These are phyloP conservation scores for Zygotorulaspora mrakii DNA, from an alignment of 1,139 yeast species.

Conservation along the genomic window DNA sequence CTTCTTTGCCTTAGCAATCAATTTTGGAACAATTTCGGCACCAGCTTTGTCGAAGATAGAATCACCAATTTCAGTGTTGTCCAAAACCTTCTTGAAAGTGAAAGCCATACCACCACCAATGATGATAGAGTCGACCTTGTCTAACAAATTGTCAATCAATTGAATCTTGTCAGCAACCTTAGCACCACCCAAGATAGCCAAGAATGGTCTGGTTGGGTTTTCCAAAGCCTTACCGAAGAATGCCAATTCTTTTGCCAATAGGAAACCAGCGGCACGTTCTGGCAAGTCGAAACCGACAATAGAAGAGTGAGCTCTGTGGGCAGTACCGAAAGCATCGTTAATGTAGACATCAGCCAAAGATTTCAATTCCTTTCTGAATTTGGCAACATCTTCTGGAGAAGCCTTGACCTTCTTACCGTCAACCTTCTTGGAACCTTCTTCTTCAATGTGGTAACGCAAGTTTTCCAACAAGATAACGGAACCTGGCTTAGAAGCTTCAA, in stretches of 20 bases:
- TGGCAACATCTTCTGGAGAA: slow-evolving; percentile 70
- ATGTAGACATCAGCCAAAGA: slow-evolving; percentile 90
- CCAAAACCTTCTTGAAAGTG: slow-evolving; percentile 91
- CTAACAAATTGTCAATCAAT: slow-evolving; percentile 91
- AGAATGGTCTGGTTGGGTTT: slow-evolving; percentile 93
- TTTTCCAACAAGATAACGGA: slow-evolving; percentile 75
- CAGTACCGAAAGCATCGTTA: slow-evolving; percentile 97
- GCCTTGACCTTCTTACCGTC: slow-evolving; percentile 92
- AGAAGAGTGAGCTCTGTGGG: slow-evolving; percentile 98
- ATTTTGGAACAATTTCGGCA: slow-evolving; percentile 83
- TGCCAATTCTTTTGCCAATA: slow-evolving; percentile 92
- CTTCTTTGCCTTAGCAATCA: slow-evolving; percentile 91
- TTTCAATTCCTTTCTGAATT: slow-evolving; percentile 83
- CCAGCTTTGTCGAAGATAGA: slow-evolving; percentile 90
- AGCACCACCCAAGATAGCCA: slow-evolving; percentile 98
- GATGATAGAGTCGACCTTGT: slow-evolving; percentile 87
- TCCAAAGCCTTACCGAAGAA: slow-evolving; percentile 97
- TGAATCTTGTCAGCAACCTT: slow-evolving; percentile 97
- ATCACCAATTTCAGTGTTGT: slow-evolving; percentile 79
- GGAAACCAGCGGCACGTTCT: slow-evolving; percentile 95
- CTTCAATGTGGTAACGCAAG: slow-evolving; percentile 94
- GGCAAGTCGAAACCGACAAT: slow-evolving; percentile 94
- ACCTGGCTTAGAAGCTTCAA: slow-evolving; percentile 66
- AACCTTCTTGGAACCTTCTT: slow-evolving; percentile 88
- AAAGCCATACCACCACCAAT: slow-evolving; percentile 99